Conservation (phyloP, 306 rosid genomes). For the Rosa multiflora region DNA sequence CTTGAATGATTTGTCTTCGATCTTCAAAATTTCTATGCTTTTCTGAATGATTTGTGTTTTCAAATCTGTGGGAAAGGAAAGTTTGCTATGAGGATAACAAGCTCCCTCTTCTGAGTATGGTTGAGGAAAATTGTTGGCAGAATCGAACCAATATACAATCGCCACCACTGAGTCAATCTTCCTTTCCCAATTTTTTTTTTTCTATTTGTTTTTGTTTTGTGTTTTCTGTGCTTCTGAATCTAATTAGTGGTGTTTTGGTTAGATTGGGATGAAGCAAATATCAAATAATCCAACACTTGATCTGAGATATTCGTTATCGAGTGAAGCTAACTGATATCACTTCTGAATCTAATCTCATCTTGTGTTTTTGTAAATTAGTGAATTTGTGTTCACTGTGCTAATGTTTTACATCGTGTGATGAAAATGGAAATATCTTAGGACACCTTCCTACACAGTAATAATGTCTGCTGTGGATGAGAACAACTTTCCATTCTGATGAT, state of each 20-base stretch:
- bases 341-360: slow-evolving; percentile 29
- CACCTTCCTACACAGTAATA: slow-evolving; percentile 47
- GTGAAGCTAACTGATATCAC: slow-evolving; percentile 28
- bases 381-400: too few relatives aligned
- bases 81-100: slow-evolving; percentile 54
- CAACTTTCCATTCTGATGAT: slow-evolving; percentile 45
- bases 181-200: not conserved
- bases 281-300: slow-evolving; percentile 50
- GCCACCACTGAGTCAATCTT: slow-evolving; percentile 58
- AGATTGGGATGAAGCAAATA: slow-evolving; percentile 41
- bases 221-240: not conserved
- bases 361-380: not conserved
- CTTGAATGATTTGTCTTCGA: not conserved
- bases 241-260: not conserved
- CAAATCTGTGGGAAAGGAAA: slow-evolving; percentile 25
- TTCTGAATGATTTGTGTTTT: not conserved
- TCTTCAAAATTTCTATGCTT: not conserved
- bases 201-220: too few relatives aligned
- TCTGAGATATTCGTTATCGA: slow-evolving; percentile 38
- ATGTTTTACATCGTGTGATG: slow-evolving; percentile 23
- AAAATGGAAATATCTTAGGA: slow-evolving; percentile 42
- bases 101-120: slow-evolving; percentile 78
- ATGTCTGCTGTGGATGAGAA: slow-evolving; percentile 44
- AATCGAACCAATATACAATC: slow-evolving; percentile 61
- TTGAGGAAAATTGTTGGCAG: slow-evolving; percentile 72